Conservation (phyloP, 2,329 filamentous ascomycete genomes). For the Cladophialophora immunda region DNA sequence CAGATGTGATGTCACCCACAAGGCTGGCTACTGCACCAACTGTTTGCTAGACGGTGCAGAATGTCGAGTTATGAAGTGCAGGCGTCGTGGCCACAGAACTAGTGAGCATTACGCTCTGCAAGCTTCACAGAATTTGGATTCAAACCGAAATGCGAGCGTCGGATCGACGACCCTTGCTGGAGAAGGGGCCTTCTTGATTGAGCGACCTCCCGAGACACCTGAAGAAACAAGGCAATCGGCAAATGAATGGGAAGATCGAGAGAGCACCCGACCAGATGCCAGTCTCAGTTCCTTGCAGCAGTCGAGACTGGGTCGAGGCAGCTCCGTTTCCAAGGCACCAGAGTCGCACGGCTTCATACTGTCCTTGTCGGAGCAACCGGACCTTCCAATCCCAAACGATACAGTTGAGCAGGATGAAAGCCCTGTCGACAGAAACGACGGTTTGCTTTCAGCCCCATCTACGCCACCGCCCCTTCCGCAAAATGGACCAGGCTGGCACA, state of each 20-base stretch:
- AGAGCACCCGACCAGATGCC: background rate
- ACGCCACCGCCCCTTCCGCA: background rate
- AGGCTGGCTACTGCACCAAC: constrained; percentile 9
- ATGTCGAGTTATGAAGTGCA: constrained; percentile 6
- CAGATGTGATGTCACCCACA: constrained; percentile 13
- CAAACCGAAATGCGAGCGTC: background rate
- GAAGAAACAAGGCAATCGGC: background rate
- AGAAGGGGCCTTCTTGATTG: background rate
- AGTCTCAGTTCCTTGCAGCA: background rate
- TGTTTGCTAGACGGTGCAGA: constrained; percentile 3
- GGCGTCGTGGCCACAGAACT: background rate
- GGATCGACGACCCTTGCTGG: background rate
- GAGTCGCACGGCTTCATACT: background rate
- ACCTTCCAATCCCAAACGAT: background rate
- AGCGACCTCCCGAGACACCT: background rate
- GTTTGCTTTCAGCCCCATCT: background rate
- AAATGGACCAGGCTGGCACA: background rate
- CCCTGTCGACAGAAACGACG: background rate
- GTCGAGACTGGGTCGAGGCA: background rate
- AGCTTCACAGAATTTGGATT: background rate
- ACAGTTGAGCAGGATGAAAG: background rate
- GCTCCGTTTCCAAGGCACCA: background rate
- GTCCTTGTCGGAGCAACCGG: background rate
- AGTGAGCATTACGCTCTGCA: background rate
- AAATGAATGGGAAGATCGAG: constrained; percentile 1